Conservation (phyloP, 331 rosid genomes). For the Quercus lobata region DNA sequence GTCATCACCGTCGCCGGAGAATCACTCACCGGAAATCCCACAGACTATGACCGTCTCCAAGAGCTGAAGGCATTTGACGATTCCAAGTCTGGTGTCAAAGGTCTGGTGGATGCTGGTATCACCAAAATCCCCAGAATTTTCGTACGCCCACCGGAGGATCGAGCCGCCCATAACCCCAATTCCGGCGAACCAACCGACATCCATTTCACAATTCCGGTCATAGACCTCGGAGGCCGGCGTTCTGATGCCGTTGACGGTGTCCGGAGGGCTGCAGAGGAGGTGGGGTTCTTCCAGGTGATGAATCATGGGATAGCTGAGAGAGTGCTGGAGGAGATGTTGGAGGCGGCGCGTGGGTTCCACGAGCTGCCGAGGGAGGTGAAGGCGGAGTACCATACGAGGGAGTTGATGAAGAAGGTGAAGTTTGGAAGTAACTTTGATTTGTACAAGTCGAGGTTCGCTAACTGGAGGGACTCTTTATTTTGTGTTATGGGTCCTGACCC, state of each 20-base stretch:
- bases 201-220: constrained; percentile 25
- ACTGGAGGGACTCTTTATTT: constrained; percentile 53
- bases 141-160: neutral
- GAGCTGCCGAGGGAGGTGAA: constrained; percentile 47
- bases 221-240: constrained; percentile 23
- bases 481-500: constrained; percentile 34
- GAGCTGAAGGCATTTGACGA: constrained; percentile 25
- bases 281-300: constrained; percentile 58
- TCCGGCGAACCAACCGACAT: neutral
- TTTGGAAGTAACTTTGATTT: constrained; percentile 47
- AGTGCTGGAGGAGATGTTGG: constrained; percentile 30
- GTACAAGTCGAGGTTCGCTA: constrained; percentile 23
- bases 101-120: constrained; percentile 18
- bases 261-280: constrained; percentile 31
- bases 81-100: constrained; percentile 19
- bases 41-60: neutral
- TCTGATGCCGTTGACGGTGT: constrained; percentile 18
- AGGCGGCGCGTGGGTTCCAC: constrained; percentile 33
- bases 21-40: neutral
- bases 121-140: constrained; percentile 18
- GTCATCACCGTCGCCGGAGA: neutral
- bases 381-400: constrained; percentile 26
- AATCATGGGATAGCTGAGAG: constrained; percentile 37
- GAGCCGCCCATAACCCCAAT: neutral
- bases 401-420: constrained; percentile 22